Conservation (phyloP, 2,329 filamentous ascomycete species). For the Moelleriella libera region DNA sequence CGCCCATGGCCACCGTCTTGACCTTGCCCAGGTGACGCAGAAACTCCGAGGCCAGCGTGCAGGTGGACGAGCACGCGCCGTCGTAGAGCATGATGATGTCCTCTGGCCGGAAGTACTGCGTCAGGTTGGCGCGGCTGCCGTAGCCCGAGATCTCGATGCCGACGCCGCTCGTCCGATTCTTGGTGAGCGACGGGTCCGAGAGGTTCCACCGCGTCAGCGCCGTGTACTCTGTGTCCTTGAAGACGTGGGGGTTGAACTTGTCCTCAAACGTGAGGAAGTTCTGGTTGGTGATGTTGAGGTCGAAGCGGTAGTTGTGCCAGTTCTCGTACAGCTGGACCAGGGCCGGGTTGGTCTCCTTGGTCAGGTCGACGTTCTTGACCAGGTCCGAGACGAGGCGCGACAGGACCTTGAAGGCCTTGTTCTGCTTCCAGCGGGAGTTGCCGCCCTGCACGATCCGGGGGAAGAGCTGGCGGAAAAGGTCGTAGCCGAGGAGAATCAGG, state of each 20-base stretch:
- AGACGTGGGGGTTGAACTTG: constrained; percentile 25
- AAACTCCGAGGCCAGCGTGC: constrained; percentile 41
- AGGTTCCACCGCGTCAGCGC: constrained; percentile 36
- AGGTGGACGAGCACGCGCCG: constrained; percentile 44
- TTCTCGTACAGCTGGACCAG: constrained; percentile 29
- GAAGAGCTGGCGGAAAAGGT: constrained; percentile 45
- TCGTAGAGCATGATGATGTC: constrained; percentile 46
- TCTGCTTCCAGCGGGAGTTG: constrained; percentile 24
- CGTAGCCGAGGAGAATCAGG: constrained; percentile 43
- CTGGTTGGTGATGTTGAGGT: constrained; percentile 30
- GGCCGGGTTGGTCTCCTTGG: constrained; percentile 21
- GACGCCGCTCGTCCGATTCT: constrained; percentile 15
- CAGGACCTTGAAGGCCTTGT: constrained; percentile 26
- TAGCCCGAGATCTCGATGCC: constrained; percentile 29
- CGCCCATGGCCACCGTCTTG: constrained; percentile 36
- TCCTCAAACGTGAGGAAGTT: constrained; percentile 34
- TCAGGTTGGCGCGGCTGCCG: constrained; percentile 17
- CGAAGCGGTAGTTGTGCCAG: constrained; percentile 35
- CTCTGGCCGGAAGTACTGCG: constrained; percentile 39
- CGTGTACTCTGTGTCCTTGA: constrained; percentile 39
- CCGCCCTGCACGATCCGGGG: constrained; percentile 19
- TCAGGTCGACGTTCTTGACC: constrained; percentile 28
- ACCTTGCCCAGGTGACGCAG: constrained; percentile 36
- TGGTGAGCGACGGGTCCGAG: constrained; percentile 23
- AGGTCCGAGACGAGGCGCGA: constrained; percentile 28